Evolutionary conservation across 2,329 filamentous ascomycete genomes (phyloP).

Genomic region (Thelonectria discophora): DNA sequence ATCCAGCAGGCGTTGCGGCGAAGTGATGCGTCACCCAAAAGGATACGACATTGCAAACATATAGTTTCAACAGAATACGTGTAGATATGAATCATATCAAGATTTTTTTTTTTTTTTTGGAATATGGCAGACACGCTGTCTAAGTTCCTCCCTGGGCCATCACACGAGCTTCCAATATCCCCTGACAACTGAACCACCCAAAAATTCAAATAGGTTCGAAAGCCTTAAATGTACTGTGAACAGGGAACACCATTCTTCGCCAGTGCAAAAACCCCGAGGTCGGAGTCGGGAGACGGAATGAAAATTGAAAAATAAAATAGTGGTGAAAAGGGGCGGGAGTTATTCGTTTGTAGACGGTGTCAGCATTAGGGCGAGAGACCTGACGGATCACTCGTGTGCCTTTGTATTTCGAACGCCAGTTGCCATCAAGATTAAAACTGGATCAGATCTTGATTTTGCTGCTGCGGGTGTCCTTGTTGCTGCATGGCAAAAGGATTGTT

Average conservation of each 20-base stretch:
- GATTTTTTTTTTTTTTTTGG: slow-evolving; percentile 33
- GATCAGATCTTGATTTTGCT: slow-evolving; percentile 67
- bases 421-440: slow-evolving; percentile 60
- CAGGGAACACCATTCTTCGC: slow-evolving; percentile 44
- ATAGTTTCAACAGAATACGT: slow-evolving; percentile 30
- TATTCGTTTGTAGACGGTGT: neutral
- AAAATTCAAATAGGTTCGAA: slow-evolving; percentile 35
- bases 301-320: slow-evolving; percentile 29
- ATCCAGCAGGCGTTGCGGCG: neutral
- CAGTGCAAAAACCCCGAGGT: slow-evolving; percentile 42
- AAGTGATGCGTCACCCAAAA: slow-evolving; percentile 6
- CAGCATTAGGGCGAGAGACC: neutral
- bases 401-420: slow-evolving; percentile 11
- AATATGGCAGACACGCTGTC: slow-evolving; percentile 46
- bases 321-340: slow-evolving; percentile 9
- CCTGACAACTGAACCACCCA: slow-evolving; percentile 40
- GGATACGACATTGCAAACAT: slow-evolving; percentile 17
- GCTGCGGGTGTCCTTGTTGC: slow-evolving; percentile 58
- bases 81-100: slow-evolving; percentile 47
- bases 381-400: neutral
- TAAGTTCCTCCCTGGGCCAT: slow-evolving; percentile 41
- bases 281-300: slow-evolving; percentile 32
- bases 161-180: slow-evolving; percentile 39
- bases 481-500: slow-evolving; percentile 68
- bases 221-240: slow-evolving; percentile 39